Base-by-base conservation (phyloP, 129 eudicot genomes). In the Arctium minus region DNA sequence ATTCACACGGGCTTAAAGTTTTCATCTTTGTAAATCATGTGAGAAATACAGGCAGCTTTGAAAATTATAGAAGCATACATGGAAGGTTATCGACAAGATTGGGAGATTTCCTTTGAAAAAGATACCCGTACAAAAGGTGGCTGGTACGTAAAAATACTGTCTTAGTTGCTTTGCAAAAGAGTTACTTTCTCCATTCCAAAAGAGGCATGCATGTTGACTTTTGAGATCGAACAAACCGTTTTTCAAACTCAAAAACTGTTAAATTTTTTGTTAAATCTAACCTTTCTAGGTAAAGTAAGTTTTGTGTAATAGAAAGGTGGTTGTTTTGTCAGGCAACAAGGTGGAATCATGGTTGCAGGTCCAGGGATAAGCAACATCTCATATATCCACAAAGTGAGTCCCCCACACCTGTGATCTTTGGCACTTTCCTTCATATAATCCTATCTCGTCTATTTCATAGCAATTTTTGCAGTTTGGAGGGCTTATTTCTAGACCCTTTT, bases 51-150 rank as follows among this genome's bases (percentile, higher is more conserved):
- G 98, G 89, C 99, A 56, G 99, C 94, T 72, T 71, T 96, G 89
- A 96, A 93, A 89, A 96, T 96, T 46, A 90, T 96, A 79, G 91
- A 90, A 82, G 79, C 79, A 78, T 96, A 96, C 80, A 84, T 91
- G 92, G 98, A 96, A 83, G 99, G 99, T 12, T 96, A 96, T 79
- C 87, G 99, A 72, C 99, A 96, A 73, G 97, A 93, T 80, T 96
- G 99, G 98, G 92, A 73, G 78, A 90, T 96, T 80, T 96, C 99
- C 40, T 91, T 96, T 72, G 97, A 96, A 86, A 93, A 91, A 89
- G 91, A 96, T 86, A 96, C 99, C 60, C 89, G 97, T 76, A 88
- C 92, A 38, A 87, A 65, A 91, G 99, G 99, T 75, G 98, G 98
- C 82, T 96, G 98, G 99, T 96, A 91, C 18, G 92, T 86, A 30